Conservation (phyloP, 768 basidiomycete species). For the Tylopilus subfusipes region DNA sequence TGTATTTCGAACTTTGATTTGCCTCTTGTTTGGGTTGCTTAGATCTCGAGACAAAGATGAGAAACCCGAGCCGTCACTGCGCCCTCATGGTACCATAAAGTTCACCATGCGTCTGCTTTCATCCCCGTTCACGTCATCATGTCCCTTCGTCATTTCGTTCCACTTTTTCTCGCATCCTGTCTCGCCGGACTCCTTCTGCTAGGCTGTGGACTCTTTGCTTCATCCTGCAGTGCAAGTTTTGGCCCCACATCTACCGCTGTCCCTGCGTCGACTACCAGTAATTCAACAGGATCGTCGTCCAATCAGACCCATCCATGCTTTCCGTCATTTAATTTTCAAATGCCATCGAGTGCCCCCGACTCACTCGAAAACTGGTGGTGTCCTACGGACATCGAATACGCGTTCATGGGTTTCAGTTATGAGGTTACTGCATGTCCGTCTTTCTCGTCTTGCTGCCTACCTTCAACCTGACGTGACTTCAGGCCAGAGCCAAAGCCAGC, state of each 20-base stretch:
- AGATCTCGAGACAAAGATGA: background rate
- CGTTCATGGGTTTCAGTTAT: slow-evolving; percentile 75
- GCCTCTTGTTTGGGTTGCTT: background rate
- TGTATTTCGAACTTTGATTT: background rate
- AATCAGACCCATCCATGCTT: slow-evolving; percentile 27
- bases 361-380: slow-evolving; percentile 64
- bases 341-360: slow-evolving; percentile 48
- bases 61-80: background rate
- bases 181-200: slow-evolving; percentile 13
- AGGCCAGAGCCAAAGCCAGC: slow-evolving; percentile 56
- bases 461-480: background rate
- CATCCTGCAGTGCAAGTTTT: background rate
- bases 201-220: slow-evolving; percentile 4
- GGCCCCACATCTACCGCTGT: background rate
- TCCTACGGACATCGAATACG: slow-evolving; percentile 58
- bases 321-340: slow-evolving; percentile 46
- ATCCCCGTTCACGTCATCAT: background rate
- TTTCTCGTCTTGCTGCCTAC: background rate
- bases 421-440: slow-evolving; percentile 61
- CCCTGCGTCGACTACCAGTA: background rate
- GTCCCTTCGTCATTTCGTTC: background rate
- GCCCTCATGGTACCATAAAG: background rate
- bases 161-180: background rate
- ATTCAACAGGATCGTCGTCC: background rate
- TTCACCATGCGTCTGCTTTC: background rate